Evolutionary conservation across 352 stramenopile species (phyloP), one percentile per base, ranked within the genome.

Genomic region (Bremia lactucae): DNA sequence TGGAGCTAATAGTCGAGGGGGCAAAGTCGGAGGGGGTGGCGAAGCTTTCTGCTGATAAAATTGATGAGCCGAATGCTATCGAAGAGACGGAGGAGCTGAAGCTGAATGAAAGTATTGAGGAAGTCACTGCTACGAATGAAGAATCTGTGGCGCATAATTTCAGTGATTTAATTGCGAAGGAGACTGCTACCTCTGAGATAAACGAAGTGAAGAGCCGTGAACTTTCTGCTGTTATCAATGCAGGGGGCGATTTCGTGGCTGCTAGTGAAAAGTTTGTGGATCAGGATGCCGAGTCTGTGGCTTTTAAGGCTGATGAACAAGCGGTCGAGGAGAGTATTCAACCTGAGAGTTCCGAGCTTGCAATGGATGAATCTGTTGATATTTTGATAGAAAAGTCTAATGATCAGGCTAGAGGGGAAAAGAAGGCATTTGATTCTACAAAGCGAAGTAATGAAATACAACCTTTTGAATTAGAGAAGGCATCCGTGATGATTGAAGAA

Each of bases 41-140:
- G 10, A 29, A 37, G 23, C 22, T 28, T 42, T 36, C 25, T 13
- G 37, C 31, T 7, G 47, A 55, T 24, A 40, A 35, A 14, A 33
- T 36, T 16, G 29, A 46, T 13, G 36, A 46, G 21, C 0, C 34
- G 21, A 13, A 15, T 4, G 34, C 21, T 2, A 33, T 29, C 14
- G 31, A 41, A 14, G 36, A 31, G 13, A 9, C 13, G 4, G 22
- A 15, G 35, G 21, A 53, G 29, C 10, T 6, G 22, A 42, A 42
- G 13, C 26, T 9, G 6, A 19, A 8, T 9, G 21, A 36, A 2
- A 24, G 35, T 36, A 38, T 26, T 6, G 47, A 36, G 5, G 41
- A 61, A 25, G 2, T 19, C 9, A 25, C 19, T 6, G 19, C 31
- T 11, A 39, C 41, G 21, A 2, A 22, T 7, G 18, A 55, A 20